These are phyloP conservation scores for Ophiocordyceps unilateralis DNA, from an alignment of 2,329 filamentous ascomycete genomes.

Conservation along the genomic window DNA sequence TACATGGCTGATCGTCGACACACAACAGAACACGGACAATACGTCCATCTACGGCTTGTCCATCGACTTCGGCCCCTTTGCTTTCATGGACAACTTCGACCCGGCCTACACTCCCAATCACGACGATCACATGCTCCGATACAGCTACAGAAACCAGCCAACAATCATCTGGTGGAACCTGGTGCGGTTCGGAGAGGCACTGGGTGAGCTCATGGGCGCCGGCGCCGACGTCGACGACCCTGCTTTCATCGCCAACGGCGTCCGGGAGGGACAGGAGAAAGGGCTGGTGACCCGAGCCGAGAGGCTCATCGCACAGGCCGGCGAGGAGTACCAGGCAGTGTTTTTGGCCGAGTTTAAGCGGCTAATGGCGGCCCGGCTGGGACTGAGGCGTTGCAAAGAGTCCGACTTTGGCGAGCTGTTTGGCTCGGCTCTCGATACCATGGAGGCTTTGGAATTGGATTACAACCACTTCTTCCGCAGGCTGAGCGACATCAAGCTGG, in stretches of 20 bases:
- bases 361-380: conserved; percentile 65
- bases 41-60: conserved; percentile 79
- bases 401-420: conserved; percentile 68
- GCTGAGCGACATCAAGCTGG: conserved; percentile 45
- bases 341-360: conserved; percentile 83
- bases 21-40: conserved; percentile 72
- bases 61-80: conserved; percentile 92
- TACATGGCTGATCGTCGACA: conserved; percentile 7
- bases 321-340: conserved; percentile 75
- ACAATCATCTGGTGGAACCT: conserved; percentile 98
- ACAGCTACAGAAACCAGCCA: conserved; percentile 86
- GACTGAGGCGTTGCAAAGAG: conserved; percentile 51
- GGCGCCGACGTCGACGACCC: conserved; percentile 55
- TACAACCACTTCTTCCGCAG: conserved; percentile 90
- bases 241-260: conserved; percentile 54
- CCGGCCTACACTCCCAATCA: conserved; percentile 92
- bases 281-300: conserved; percentile 67
- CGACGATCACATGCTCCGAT: conserved; percentile 74
- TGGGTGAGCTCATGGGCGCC: conserved; percentile 76
- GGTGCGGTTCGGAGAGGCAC: conserved; percentile 71
- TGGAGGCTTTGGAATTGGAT: conserved; percentile 72
- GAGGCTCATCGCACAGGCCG: conserved; percentile 59
- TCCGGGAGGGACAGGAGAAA: conserved; percentile 42
- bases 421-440: conserved; percentile 62
- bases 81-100: conserved; percentile 95